Conservation (phyloP, 345 rosid species). For the Heritiera fomes region DNA sequence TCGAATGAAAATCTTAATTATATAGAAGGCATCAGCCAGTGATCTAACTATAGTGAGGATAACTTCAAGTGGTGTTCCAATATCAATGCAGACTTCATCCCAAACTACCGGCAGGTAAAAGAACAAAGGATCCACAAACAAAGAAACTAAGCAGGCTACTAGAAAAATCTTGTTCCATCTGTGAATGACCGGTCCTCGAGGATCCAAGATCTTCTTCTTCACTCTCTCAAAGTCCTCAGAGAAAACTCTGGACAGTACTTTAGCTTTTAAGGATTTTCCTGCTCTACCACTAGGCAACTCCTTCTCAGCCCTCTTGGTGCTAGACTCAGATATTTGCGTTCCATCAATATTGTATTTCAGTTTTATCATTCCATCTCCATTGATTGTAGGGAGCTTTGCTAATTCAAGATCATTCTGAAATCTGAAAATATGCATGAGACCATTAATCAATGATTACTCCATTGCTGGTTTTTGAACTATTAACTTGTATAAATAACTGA, state of each 20-base stretch:
- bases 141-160: slow-evolving; percentile 63
- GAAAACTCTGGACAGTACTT: slow-evolving; percentile 72
- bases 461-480: background rate
- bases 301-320: slow-evolving; percentile 30
- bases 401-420: slow-evolving; percentile 59
- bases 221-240: slow-evolving; percentile 71
- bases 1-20: slow-evolving; percentile 64
- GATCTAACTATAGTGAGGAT: slow-evolving; percentile 64
- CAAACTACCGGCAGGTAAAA: slow-evolving; percentile 61
- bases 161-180: slow-evolving; percentile 72
- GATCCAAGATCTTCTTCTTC: slow-evolving; percentile 67
- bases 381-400: slow-evolving; percentile 37
- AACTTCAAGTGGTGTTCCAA: slow-evolving; percentile 56
- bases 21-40: slow-evolving; percentile 69
- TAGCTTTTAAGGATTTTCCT: slow-evolving; percentile 59
- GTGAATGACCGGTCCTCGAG: slow-evolving; percentile 59
- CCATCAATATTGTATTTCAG: slow-evolving; percentile 51
- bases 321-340: slow-evolving; percentile 41
- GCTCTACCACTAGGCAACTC: slow-evolving; percentile 15
- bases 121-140: slow-evolving; percentile 78
- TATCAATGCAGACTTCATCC: slow-evolving; percentile 53
- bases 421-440: slow-evolving; percentile 34
- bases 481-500: background rate
- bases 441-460: background rate
- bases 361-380: slow-evolving; percentile 46